These are phyloP conservation scores for Yamadazyma scolyti DNA, from an alignment of 805 yeast species.

Conservation along the genomic window DNA sequence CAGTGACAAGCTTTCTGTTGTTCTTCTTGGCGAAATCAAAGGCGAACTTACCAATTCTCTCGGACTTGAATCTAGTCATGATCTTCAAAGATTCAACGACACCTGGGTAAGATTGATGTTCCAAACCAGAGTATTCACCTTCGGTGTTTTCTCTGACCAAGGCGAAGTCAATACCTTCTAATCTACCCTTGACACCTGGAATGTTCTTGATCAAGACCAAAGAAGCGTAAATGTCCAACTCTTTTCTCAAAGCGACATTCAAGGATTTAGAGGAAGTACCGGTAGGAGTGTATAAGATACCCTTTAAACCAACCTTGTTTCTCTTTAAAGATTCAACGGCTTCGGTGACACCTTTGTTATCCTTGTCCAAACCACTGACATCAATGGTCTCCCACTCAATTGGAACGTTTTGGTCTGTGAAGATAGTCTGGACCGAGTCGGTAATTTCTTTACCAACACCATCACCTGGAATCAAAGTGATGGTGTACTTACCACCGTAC, in stretches of 20 bases:
- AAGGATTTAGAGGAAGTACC: slow-evolving; percentile 76
- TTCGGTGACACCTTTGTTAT: slow-evolving; percentile 70
- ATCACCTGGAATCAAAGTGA: slow-evolving; percentile 95
- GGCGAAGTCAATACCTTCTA: slow-evolving; percentile 86
- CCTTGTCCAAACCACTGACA: slow-evolving; percentile 45
- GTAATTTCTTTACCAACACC: slow-evolving; percentile 97
- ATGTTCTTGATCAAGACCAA: slow-evolving; percentile 90
- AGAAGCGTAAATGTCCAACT: slow-evolving; percentile 92
- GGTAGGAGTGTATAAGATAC: slow-evolving; percentile 88
- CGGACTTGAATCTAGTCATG: slow-evolving; percentile 90
- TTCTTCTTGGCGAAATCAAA: slow-evolving; percentile 92
- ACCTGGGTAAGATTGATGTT: slow-evolving; percentile 96
- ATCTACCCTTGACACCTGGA: slow-evolving; percentile 89
- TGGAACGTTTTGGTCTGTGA: slow-evolving; percentile 83
- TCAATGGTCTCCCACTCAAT: slow-evolving; percentile 79
- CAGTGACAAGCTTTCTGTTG: slow-evolving; percentile 89
- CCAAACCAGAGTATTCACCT: slow-evolving; percentile 98
- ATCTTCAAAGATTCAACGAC: slow-evolving; percentile 96
- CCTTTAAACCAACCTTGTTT: slow-evolving; percentile 96
- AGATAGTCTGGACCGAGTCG: slow-evolving; percentile 86
- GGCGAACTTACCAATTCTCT: slow-evolving; percentile 96
- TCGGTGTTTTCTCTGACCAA: slow-evolving; percentile 98
- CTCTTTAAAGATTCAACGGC: slow-evolving; percentile 90
- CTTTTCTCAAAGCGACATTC: slow-evolving; percentile 95
- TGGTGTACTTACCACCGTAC: slow-evolving; percentile 92